Evolutionary conservation across 2,329 filamentous ascomycete genomes (phyloP).

Genomic region (Chaetomium sp.): DNA sequence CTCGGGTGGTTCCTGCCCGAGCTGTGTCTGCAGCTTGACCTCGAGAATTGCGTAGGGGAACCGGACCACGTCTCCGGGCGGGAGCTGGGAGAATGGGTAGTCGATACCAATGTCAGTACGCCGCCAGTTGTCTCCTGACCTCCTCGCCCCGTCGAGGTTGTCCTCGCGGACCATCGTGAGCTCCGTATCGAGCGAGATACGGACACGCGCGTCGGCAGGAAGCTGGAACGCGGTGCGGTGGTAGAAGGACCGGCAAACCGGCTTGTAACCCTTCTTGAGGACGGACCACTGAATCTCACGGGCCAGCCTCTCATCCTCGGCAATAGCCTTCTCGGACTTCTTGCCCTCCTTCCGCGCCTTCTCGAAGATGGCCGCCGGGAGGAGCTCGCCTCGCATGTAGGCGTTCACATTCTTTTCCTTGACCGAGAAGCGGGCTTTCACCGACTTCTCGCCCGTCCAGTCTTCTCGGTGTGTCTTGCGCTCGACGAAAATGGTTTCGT

Average conservation of each 20-base stretch:
- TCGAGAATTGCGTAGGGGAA: slow-evolving; percentile 97
- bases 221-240: slow-evolving; percentile 98
- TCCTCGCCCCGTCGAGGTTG: slow-evolving; percentile 77
- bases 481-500: slow-evolving; percentile 93
- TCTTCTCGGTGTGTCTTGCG: slow-evolving; percentile 98
- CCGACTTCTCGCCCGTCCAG: slow-evolving; percentile 98
- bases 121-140: slow-evolving; percentile 88
- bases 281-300: slow-evolving; percentile 93
- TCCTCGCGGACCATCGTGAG: slow-evolving; percentile 94
- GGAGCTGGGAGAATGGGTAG: slow-evolving; percentile 88
- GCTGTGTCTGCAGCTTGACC: slow-evolving; percentile 96
- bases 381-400: slow-evolving; percentile 81
- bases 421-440: slow-evolving; percentile 91
- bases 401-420: slow-evolving; percentile 98
- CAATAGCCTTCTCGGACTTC: slow-evolving; percentile 88
- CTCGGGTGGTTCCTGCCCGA: slow-evolving; percentile 90
- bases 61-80: slow-evolving; percentile 78
- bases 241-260: slow-evolving; percentile 94
- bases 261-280: slow-evolving; percentile 80
- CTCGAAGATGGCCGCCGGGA: slow-evolving; percentile 87
- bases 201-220: slow-evolving; percentile 91
- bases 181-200: slow-evolving; percentile 95
- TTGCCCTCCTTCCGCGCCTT: slow-evolving; percentile 95
- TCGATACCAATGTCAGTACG: slow-evolving; percentile 98
- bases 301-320: slow-evolving; percentile 85